A percentile compares a stretch with the other conserved stretches of the same genome.
Conservation (phyloP, 1,139 yeast genomes). For the Kluyveromyces sp. region DNA sequence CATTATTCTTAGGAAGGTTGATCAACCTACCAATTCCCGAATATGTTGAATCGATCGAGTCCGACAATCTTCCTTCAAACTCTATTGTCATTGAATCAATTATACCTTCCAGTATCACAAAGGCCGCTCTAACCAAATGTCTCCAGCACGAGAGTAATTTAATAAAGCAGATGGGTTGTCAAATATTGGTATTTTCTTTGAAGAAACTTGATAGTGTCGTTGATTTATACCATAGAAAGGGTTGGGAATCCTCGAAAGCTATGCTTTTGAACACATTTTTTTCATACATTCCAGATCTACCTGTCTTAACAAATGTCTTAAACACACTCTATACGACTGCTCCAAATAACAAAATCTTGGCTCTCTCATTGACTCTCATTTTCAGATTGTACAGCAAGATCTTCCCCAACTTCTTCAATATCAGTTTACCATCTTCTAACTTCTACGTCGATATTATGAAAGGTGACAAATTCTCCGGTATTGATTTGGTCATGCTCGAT, state of each 20-base stretch:
- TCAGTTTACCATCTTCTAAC: slow-evolving; percentile 28
- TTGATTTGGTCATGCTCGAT: slow-evolving; percentile 50
- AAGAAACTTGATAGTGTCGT: slow-evolving; percentile 42
- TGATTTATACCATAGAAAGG: slow-evolving; percentile 33
- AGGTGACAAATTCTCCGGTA: slow-evolving; percentile 33
- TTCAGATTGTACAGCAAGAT: slow-evolving; percentile 29
- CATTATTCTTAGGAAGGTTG: slow-evolving; percentile 52
- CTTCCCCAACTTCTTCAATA: slow-evolving; percentile 29
- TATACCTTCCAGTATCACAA: slow-evolving; percentile 60
- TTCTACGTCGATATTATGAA: slow-evolving; percentile 31
- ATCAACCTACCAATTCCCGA: slow-evolving; percentile 48
- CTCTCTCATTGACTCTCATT: slow-evolving; percentile 31
- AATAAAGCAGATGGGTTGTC: slow-evolving; percentile 60
- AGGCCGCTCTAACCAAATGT: slow-evolving; percentile 50
- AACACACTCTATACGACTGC: slow-evolving; percentile 31
- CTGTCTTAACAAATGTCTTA: slow-evolving; percentile 33
- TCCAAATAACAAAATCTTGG: slow-evolving; percentile 34
- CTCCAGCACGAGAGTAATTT: slow-evolving; percentile 46
- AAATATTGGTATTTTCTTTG: slow-evolving; percentile 48
- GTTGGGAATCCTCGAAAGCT: slow-evolving; percentile 34
- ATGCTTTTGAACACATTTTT: slow-evolving; percentile 34
- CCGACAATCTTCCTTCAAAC: slow-evolving; percentile 26
- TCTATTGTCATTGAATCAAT: slow-evolving; percentile 44
- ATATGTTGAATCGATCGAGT: slow-evolving; percentile 22
- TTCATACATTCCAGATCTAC: slow-evolving; percentile 43